Evolutionary conservation across 1,139 yeast genomes (phyloP).

Genomic region (Candida sojae): DNA sequence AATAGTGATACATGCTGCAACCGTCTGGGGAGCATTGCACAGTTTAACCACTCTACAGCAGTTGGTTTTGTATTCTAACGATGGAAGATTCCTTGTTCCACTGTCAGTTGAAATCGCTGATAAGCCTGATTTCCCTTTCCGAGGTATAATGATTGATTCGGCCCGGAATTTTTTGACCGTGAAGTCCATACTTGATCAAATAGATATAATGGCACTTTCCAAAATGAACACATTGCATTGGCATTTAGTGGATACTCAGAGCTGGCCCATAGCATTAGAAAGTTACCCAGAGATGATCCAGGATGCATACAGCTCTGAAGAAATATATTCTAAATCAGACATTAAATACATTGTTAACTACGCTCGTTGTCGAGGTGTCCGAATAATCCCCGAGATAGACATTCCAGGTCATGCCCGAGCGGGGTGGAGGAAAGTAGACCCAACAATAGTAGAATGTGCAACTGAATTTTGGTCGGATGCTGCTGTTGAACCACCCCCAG

Average conservation of each 20-base stretch:
- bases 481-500: slow-evolving; percentile 50
- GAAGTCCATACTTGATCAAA: slow-evolving; percentile 33
- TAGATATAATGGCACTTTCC: slow-evolving; percentile 44
- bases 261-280: slow-evolving; percentile 46
- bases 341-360: slow-evolving; percentile 33
- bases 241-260: slow-evolving; percentile 48
- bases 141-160: slow-evolving; percentile 49
- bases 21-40: slow-evolving; percentile 50
- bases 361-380: slow-evolving; percentile 41
- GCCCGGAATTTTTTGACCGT: slow-evolving; percentile 41
- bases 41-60: slow-evolving; percentile 49
- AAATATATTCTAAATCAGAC: slow-evolving; percentile 35
- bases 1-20: slow-evolving; percentile 30
- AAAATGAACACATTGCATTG: slow-evolving; percentile 49
- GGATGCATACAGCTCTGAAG: slow-evolving; percentile 45
- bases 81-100: slow-evolving; percentile 27
- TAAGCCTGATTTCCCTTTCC: slow-evolving; percentile 41
- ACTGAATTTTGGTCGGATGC: slow-evolving; percentile 25
- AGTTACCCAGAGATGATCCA: slow-evolving; percentile 41
- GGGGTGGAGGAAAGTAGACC: slow-evolving; percentile 43
- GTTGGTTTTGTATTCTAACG: slow-evolving; percentile 29
- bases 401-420: slow-evolving; percentile 51
- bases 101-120: slow-evolving; percentile 37
- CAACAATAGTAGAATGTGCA: slow-evolving; percentile 36
- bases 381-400: slow-evolving; percentile 51